Evolutionary conservation across 345 rosid species (phyloP).

Genomic region (Laguncularia racemosa): DNA sequence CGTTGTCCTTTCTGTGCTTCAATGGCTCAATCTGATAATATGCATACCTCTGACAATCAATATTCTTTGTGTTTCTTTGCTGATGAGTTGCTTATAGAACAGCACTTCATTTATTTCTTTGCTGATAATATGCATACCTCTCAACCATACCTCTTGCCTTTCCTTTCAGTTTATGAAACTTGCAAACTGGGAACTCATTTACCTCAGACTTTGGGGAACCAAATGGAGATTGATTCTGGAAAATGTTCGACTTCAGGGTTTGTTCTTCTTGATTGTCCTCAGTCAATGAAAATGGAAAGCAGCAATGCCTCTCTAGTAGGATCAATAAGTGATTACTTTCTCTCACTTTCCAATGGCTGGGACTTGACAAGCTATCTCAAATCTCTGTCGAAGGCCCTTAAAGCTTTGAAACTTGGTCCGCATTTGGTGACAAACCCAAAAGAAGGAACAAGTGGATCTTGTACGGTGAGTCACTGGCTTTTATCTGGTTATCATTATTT

Average conservation of each 20-base stretch:
- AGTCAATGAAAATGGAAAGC: constrained; percentile 96
- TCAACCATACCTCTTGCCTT: constrained; percentile 3
- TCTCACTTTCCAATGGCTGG: constrained; percentile 98
- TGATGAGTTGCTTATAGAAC: too few species aligned
- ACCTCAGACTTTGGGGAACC: constrained; percentile 76
- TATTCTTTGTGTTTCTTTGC: too few species aligned
- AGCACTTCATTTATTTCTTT: too few species aligned
- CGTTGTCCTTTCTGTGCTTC: too few species aligned
- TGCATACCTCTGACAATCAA: too few species aligned
- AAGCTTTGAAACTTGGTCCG: constrained; percentile 66
- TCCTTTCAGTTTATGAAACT: constrained; percentile 70
- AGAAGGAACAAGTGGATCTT: constrained; percentile 77
- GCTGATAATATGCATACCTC: not conserved
- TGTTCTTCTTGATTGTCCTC: constrained; percentile 93
- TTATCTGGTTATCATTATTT: too few species aligned
- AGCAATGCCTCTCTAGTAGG: constrained; percentile 87
- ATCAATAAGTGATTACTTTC: constrained; percentile 94
- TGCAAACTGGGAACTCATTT: constrained; percentile 92
- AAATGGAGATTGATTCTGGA: constrained; percentile 73
- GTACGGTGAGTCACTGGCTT: constrained; percentile 44
- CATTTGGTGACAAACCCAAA: constrained; percentile 56
- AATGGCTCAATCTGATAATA: too few species aligned
- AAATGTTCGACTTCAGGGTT: constrained; percentile 68
- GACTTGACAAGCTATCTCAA: constrained; percentile 88
- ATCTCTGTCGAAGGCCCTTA: constrained; percentile 87